A percentile compares a stretch with the other conserved stretches of the same genome.
phyloP scores from a whole-genome alignment of 179 eudicot genomes.

The Silene vulgaris region DNA sequence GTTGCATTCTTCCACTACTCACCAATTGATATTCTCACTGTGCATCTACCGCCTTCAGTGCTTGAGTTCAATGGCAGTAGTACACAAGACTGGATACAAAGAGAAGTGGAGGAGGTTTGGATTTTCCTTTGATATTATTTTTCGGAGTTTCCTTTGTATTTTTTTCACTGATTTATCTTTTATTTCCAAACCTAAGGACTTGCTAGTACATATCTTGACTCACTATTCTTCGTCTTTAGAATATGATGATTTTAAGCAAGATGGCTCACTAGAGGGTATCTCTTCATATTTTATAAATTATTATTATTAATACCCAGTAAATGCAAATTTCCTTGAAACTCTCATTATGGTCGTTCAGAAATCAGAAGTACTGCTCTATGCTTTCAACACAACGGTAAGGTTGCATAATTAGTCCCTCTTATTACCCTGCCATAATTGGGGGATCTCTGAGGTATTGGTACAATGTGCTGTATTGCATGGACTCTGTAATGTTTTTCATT shows the following conservation, averaged over 20 bases:
- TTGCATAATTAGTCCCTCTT: not conserved
- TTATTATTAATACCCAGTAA: not conserved
- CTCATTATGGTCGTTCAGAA: not conserved
- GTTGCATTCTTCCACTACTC: constrained; percentile 90
- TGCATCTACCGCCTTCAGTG: constrained; percentile 63
- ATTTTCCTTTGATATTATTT: not conserved
- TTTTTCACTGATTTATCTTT: not conserved
- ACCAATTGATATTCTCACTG: constrained; percentile 81
- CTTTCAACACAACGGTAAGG: not conserved
- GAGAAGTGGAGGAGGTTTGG: constrained; percentile 69
- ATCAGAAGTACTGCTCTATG: not conserved
- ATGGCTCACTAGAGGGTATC: not conserved
- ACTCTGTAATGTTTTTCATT: not conserved
- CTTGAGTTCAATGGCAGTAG: constrained; percentile 62
- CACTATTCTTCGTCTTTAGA: not conserved
- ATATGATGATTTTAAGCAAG: not conserved
- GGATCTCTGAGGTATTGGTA: not conserved
- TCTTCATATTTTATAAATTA: not conserved
- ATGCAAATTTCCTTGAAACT: not conserved
- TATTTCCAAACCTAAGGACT: not conserved
- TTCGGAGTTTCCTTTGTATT: not conserved
- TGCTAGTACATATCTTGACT: too few relatives aligned
- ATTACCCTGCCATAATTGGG: not conserved
- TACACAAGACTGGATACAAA: constrained; percentile 64
- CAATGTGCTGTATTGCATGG: not conserved